Evolutionary conservation across 1,139 yeast species (phyloP), one percentile per base, ranked within the genome.

Genomic region (Protomyces gravidus): DNA sequence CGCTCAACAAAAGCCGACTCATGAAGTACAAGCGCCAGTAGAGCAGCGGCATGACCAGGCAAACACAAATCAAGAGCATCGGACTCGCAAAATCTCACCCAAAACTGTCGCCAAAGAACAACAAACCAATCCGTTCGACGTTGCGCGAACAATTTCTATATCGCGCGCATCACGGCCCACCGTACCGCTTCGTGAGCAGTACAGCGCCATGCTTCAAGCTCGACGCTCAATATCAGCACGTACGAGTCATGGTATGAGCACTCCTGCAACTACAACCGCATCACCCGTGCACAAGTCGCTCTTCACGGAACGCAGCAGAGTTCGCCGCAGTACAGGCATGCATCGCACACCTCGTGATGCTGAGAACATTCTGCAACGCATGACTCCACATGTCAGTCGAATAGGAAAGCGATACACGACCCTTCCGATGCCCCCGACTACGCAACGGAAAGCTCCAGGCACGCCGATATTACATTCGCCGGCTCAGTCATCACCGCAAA

Each of bases 331-430:
- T 11, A 25, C 33, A 5, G 7, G 33, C 9, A 33, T 15, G 5
- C 19, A 26, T 9, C 58, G 58, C 7, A 53, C 58, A n/a, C n/a
- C 45, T 11, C 36, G 27, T 11, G 58, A 53, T 46, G 58, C 46
- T 13, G 27, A 25, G 26, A 25, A 46, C 2, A 28, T 46, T 6
- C 46, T 53, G 11, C 32, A 46, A 15, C 23, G 33, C 9, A 46
- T 53, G 46, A 32, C 51, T 26, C 58, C 58, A 4, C 51, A 46
- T 45, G 33, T 25, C 25, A 19, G 46, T 3, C 50, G 58, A 6
- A 53, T 53, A 25, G 26, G 27, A 25, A 45, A 46, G 28, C 30
- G 33, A n/a, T 27, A 17, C 15, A 23, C 36, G 19, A 13, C 17
- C 17, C 48, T 50, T n/a, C 57, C 56, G 19, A 19, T 32, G 27